These are phyloP conservation scores for Dothistroma septosporum DNA, from an alignment of 2,329 filamentous ascomycete genomes.

Conservation along the genomic window DNA sequence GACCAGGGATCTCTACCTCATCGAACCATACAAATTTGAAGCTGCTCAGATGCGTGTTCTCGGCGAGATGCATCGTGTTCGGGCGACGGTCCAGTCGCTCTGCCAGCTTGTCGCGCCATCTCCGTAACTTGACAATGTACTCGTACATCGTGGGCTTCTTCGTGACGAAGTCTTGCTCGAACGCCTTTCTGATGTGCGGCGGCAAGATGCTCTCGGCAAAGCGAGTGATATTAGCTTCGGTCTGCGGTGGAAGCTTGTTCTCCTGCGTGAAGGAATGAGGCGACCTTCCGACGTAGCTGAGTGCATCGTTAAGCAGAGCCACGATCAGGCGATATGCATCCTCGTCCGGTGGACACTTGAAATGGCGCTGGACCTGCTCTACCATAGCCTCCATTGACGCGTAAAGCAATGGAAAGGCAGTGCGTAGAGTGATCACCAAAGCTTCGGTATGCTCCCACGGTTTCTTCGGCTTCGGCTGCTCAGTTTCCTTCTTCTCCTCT, in stretches of 20 bases:
- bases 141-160: constrained; percentile 97
- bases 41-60: constrained; percentile 85
- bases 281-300: constrained; percentile 86
- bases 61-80: constrained; percentile 70
- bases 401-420: constrained; percentile 80
- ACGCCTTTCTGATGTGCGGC: constrained; percentile 88
- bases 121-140: constrained; percentile 94
- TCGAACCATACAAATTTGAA: constrained; percentile 98
- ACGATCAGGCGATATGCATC: constrained; percentile 97
- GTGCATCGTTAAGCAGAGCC: constrained; percentile 90
- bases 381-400: constrained; percentile 99
- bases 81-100: constrained; percentile 88
- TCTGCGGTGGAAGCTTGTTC: constrained; percentile 82
- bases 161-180: constrained; percentile 93
- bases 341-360: constrained; percentile 97
- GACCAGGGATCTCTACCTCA: constrained; percentile 94
- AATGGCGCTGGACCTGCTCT: constrained; percentile 97
- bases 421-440: constrained; percentile 92
- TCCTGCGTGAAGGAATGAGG: constrained; percentile 83
- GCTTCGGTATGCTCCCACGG: constrained; percentile 97
- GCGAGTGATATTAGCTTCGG: constrained; percentile 91
- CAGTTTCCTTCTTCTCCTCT: constrained; percentile 45
- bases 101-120: constrained; percentile 96
- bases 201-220: constrained; percentile 97
- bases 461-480: constrained; percentile 58